phyloP scores from a whole-genome alignment of 257 asterid genomes.

The Scutellaria baicalensis region DNA sequence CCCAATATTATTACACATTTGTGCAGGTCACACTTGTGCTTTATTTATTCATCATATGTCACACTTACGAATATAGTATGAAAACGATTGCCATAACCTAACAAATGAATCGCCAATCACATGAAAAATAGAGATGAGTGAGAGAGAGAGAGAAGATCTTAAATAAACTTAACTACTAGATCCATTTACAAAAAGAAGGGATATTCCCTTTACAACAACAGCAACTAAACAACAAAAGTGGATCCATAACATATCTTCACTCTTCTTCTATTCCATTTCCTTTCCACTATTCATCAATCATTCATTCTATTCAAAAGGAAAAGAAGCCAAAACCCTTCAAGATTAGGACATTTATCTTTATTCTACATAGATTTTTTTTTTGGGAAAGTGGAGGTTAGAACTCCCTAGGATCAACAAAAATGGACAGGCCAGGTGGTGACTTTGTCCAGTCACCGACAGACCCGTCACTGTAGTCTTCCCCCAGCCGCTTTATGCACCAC shows the following conservation, averaged over 20 bases:
- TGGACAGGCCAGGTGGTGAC: conserved; percentile 61
- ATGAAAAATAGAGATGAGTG: background rate
- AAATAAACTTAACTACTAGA: conserved; percentile 24
- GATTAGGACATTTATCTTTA: background rate
- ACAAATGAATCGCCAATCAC: no score
- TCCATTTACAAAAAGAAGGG: conserved; percentile 38
- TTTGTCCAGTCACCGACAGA: conserved; percentile 86
- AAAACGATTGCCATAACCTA: conserved; percentile 11
- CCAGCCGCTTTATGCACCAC: conserved; percentile 82
- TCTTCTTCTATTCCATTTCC: conserved; percentile 9
- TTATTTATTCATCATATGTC: conserved; percentile 5
- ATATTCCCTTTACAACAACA: conserved; percentile 35
- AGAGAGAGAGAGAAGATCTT: background rate
- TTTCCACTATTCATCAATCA: conserved; percentile 2
- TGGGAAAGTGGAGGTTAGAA: conserved; percentile 7
- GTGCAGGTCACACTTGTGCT: background rate
- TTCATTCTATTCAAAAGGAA: background rate
- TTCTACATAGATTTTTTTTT: conserved; percentile 3
- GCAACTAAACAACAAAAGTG: conserved; percentile 32
- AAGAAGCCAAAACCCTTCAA: background rate
- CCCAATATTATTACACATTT: background rate
- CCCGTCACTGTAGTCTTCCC: conserved; percentile 73
- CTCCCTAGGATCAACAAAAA: conserved; percentile 96
- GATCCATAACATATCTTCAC: conserved; percentile 28
- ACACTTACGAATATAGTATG: conserved; percentile 10